Conservation (phyloP, 2,329 filamentous ascomycete genomes). For the Cladosporium sphaerospermum region DNA sequence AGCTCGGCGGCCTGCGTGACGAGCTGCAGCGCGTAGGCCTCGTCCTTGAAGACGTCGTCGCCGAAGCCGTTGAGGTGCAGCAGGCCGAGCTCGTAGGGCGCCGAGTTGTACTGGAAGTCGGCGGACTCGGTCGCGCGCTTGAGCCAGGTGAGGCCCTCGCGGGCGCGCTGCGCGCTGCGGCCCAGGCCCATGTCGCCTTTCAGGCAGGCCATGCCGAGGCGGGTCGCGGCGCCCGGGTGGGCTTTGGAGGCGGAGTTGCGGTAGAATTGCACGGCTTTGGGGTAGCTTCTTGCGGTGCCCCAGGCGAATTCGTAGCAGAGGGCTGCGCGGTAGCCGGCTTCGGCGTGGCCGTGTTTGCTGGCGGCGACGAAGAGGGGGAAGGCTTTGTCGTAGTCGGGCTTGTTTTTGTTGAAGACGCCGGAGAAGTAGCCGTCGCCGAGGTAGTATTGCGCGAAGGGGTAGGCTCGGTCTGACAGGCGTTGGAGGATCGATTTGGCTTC, state of each 20-base stretch:
- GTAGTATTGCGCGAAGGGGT: slow-evolving; percentile 97
- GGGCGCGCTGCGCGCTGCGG: slow-evolving; percentile 57
- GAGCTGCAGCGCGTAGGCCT: slow-evolving; percentile 82
- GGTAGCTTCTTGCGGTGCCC: slow-evolving; percentile 83
- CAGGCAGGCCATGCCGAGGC: slow-evolving; percentile 84
- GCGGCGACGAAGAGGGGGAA: slow-evolving; percentile 90
- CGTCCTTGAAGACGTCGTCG: slow-evolving; percentile 87
- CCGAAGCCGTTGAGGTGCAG: slow-evolving; percentile 92
- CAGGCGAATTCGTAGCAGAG: slow-evolving; percentile 98
- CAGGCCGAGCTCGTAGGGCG: slow-evolving; percentile 82
- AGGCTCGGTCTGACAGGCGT: slow-evolving; percentile 76
- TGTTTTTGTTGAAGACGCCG: slow-evolving; percentile 90
- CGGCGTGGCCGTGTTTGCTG: slow-evolving; percentile 93
- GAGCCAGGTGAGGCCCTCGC: slow-evolving; percentile 92
- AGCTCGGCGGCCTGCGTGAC: slow-evolving; percentile 92
- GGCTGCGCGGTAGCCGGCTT: slow-evolving; percentile 87
- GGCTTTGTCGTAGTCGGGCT: slow-evolving; percentile 82
- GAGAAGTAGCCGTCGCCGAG: slow-evolving; percentile 91
- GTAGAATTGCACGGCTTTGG: slow-evolving; percentile 91
- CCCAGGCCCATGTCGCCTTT: slow-evolving; percentile 79
- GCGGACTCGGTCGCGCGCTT: slow-evolving; percentile 87
- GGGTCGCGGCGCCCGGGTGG: slow-evolving; percentile 90
- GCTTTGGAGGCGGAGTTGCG: slow-evolving; percentile 85
- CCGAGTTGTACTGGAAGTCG: slow-evolving; percentile 84
- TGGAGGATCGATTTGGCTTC: slow-evolving; percentile 89